Conservation (phyloP, 495 filamentous ascomycete genomes). For the Aspergillus sclerotiicarbonarius region DNA sequence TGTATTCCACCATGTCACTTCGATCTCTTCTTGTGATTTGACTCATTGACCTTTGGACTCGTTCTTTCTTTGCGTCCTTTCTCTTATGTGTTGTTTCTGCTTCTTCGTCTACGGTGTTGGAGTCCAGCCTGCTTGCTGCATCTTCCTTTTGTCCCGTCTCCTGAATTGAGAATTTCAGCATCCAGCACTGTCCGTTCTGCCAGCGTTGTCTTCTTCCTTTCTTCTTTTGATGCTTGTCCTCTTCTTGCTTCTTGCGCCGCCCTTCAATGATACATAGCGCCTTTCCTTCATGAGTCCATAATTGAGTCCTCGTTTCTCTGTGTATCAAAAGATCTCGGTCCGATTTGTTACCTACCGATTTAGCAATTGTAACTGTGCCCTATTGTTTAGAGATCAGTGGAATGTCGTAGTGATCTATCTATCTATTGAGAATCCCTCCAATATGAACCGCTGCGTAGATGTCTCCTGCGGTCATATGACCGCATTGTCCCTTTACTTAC, state of each 20-base stretch:
- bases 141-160: conserved; percentile 3
- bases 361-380: background rate
- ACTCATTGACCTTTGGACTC: conserved; percentile 3
- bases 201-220: conserved; percentile 20
- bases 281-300: conserved; percentile 32
- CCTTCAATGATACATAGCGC: conserved; percentile 39
- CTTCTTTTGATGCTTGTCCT: conserved; percentile 14
- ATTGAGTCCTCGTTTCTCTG: conserved; percentile 17
- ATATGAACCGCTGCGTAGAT: too few relatives aligned
- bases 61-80: background rate
- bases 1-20: conserved; percentile 5
- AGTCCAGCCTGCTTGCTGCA: conserved; percentile 24
- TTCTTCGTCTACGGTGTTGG: conserved; percentile 22
- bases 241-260: conserved; percentile 20
- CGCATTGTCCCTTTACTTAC: too few relatives aligned
- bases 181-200: conserved; percentile 7
- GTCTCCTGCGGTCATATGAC: too few relatives aligned
- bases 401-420: too few relatives aligned
- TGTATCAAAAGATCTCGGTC: conserved; percentile 3
- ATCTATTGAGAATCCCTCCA: too few relatives aligned
- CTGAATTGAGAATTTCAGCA: background rate
- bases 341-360: background rate
- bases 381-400: too few relatives aligned
- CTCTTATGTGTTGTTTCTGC: background rate
- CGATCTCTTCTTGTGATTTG: background rate